phyloP scores from a whole-genome alignment of 495 filamentous ascomycete genomes.

The Talaromyces nanjingensis region DNA sequence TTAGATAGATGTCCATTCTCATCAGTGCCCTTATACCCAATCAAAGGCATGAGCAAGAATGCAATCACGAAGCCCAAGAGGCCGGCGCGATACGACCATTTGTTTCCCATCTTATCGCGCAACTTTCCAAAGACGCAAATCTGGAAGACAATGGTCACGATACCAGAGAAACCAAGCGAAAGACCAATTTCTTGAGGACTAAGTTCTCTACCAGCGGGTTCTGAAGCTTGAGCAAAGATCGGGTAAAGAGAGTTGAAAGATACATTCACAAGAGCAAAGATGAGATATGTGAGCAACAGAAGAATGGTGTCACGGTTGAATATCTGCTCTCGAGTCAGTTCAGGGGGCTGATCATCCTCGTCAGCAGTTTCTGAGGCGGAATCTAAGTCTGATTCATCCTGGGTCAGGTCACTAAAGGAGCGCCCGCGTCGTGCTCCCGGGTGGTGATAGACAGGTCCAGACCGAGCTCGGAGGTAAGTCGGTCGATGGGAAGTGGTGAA shows the following conservation, averaged over 20 bases:
- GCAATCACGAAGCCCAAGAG: constrained; percentile 77
- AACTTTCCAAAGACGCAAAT: constrained; percentile 72
- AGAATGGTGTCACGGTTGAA: constrained; percentile 75
- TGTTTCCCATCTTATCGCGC: constrained; percentile 77
- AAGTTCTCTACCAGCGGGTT: constrained; percentile 69
- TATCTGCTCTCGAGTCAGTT: constrained; percentile 43
- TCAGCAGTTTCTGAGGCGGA: constrained; percentile 32
- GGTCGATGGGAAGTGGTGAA: constrained; percentile 56
- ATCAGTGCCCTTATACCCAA: constrained; percentile 63
- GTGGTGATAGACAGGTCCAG: constrained; percentile 13
- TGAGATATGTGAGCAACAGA: constrained; percentile 71
- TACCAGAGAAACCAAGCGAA: constrained; percentile 75
- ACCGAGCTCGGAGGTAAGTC: constrained; percentile 44
- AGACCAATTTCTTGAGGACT: constrained; percentile 77
- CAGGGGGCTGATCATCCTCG: constrained; percentile 28
- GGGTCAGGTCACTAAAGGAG: constrained; percentile 17
- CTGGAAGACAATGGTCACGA: constrained; percentile 83
- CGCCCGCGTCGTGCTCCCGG: constrained; percentile 11
- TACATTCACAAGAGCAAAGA: constrained; percentile 85
- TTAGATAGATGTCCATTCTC: constrained; percentile 35
- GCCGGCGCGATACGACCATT: constrained; percentile 69
- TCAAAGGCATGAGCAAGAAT: constrained; percentile 83
- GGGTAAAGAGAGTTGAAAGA: constrained; percentile 88
- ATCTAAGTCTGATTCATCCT: constrained; percentile 36
- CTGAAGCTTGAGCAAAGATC: constrained; percentile 70